Percentiles rank a stretch among this genome's conserved stretches.
Evolutionary conservation across 805 yeast genomes (phyloP).

Genomic region (Wickerhamiella nectarea): DNA sequence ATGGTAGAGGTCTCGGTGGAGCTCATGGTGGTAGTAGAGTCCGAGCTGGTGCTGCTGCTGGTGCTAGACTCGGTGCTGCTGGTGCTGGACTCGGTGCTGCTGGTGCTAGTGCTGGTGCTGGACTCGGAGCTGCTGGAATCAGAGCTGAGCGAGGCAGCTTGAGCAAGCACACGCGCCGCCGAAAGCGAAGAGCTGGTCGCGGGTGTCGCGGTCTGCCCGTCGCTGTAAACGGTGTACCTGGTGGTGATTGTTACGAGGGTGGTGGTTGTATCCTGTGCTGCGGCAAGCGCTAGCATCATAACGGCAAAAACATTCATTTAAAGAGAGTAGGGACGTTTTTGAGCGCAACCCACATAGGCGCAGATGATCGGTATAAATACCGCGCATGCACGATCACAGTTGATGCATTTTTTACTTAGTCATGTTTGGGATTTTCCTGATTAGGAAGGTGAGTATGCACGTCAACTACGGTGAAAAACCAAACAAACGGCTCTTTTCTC

Average conservation of each 20-base stretch:
- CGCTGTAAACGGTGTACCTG: conserved; percentile 7
- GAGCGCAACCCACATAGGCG: not conserved
- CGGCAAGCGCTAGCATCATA: conserved; percentile 1
- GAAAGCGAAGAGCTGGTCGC: not conserved
- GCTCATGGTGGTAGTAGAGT: not conserved
- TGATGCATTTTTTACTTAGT: not conserved
- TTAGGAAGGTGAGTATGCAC: not conserved
- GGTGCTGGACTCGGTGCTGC: not conserved
- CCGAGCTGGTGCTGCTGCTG: not conserved
- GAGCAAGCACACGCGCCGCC: not conserved
- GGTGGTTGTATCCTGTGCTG: conserved; percentile 1
- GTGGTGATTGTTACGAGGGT: conserved; percentile 3
- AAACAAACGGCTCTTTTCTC: too few species aligned
- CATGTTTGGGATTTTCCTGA: not conserved
- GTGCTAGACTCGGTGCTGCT: too few species aligned
- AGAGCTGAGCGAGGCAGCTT: not conserved
- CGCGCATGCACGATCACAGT: not conserved
- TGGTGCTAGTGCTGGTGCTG: not conserved
- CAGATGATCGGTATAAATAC: not conserved
- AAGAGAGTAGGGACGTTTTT: conserved; percentile 6
- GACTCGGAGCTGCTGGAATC: not conserved
- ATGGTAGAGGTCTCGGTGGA: conserved; percentile 1
- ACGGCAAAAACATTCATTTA: conserved; percentile 3
- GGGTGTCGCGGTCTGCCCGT: not conserved
- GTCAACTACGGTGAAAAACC: not conserved